Conservation (phyloP, 768 basidiomycete species). For the Termitomyces sp. region DNA sequence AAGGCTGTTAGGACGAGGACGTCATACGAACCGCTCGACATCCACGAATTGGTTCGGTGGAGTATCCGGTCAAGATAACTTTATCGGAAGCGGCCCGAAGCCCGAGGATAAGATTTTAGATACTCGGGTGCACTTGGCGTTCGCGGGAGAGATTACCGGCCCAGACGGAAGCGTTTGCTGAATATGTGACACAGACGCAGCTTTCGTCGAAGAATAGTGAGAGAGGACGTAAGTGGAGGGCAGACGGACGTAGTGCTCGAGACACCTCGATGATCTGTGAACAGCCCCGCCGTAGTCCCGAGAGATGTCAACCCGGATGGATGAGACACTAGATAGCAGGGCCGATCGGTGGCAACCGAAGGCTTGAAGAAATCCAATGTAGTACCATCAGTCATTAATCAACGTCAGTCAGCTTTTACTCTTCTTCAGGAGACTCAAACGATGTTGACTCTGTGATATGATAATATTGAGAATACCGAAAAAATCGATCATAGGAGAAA, state of each 20-base stretch:
- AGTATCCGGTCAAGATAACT: neutral
- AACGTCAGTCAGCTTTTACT: neutral
- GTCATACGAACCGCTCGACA: neutral
- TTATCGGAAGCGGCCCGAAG: conserved; percentile 6
- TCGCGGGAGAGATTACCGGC: conserved; percentile 9
- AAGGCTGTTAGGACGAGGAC: neutral
- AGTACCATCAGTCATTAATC: neutral
- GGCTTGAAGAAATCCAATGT: neutral
- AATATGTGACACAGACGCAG: conserved; percentile 5
- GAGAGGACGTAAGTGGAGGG: neutral
- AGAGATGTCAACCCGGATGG: neutral
- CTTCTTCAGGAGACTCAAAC: neutral
- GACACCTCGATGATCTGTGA: neutral
- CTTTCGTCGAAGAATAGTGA: neutral
- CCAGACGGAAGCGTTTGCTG: conserved; percentile 10
- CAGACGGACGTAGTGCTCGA: neutral
- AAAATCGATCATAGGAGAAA: neutral
- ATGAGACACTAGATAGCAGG: neutral
- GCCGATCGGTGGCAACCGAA: neutral
- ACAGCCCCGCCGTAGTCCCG: neutral
- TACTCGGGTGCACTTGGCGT: neutral
- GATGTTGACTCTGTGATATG: neutral
- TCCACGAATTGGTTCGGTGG: conserved; percentile 6
- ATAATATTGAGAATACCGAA: neutral
- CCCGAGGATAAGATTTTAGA: neutral